Evolutionary conservation across 805 yeast species (phyloP), one percentile per base, ranked within the genome.

Genomic region (Candida silvatica): DNA sequence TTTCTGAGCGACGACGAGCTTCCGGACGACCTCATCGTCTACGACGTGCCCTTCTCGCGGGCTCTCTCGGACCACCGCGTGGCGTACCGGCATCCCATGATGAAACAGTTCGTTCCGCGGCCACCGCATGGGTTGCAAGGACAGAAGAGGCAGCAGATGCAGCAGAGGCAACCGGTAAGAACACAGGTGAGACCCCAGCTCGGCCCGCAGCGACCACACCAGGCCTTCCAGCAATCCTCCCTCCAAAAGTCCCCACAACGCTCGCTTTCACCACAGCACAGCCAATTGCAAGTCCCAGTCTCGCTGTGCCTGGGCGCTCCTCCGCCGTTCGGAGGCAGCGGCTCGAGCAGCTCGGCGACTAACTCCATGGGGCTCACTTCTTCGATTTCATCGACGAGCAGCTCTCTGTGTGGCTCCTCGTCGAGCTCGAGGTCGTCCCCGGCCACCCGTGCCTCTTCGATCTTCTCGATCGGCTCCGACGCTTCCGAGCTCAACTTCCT

Each of bases 31-130:
- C 55, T 67, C 17, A 62, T 69, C 17, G 69, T 78, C 39, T 79
- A 62, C 55, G 78, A 80, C 45, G 81, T 80, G 15, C 87, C 87
- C 3, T 55, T 74, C 35, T 66, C 81, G 0, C 61, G 53, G 5
- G 54, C 66, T 9, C 42, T 62, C 14, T 42, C 59, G n/a, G 56
- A 57, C 15, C 54, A 56, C 32, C 66, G 67, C 42, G 57, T 52
- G 32, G 52, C 54, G 11, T 41, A 58, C 27, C n/a, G n/a, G n/a
- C n/a, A n/a, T n/a, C n/a, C n/a, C n/a, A n/a, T n/a, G n/a, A n/a
- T n/a, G n/a, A n/a, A n/a, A n/a, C 24, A 22, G 24, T 22, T 12
- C 12, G 12, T 7, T 8, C 24, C 24, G 12, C 7, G 24, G 12
- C 11, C 7, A 12, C 24, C 24, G 7, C 24, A 22, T 12, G 11